Conservation (phyloP, 768 basidiomycete species). For the Mycena amicta region DNA sequence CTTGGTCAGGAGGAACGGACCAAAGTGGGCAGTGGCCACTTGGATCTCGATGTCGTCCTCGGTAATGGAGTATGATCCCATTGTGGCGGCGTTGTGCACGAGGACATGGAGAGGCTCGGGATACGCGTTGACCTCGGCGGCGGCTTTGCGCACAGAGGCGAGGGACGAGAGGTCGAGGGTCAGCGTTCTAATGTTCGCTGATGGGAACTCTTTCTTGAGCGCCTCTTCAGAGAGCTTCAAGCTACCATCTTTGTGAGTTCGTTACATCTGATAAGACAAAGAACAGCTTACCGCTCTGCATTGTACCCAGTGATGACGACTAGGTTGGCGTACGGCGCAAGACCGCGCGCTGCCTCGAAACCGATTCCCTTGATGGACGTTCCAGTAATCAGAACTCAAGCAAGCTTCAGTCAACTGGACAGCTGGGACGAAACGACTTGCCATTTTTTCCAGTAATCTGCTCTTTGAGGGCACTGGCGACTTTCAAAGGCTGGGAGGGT, state of each 20-base stretch:
- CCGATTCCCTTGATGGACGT: constrained; percentile 6
- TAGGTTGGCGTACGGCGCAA: neutral
- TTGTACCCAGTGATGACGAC: constrained; percentile 8
- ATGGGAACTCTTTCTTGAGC: neutral
- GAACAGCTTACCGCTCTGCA: constrained; percentile 1
- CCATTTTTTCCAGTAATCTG: constrained; percentile 7
- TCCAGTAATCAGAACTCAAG: constrained; percentile 7
- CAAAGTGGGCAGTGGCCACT: constrained; percentile 2
- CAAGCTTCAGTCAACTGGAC: neutral
- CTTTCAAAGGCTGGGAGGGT: neutral
- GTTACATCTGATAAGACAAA: too few species aligned
- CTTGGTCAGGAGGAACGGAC: constrained; percentile 9
- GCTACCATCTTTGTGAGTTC: too few species aligned
- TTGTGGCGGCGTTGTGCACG: neutral
- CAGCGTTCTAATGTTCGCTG: neutral
- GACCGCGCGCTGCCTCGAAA: constrained; percentile 3
- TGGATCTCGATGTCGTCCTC: constrained; percentile 2
- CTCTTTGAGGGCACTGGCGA: constrained; percentile 1
- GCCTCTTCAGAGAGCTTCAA: neutral
- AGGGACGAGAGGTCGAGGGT: constrained; percentile 5
- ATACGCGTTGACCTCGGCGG: neutral
- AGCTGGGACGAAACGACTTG: neutral
- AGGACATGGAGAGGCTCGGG: constrained; percentile 6
- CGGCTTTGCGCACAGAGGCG: constrained; percentile 1
- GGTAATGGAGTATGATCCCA: neutral